Evolutionary conservation across 1,284 basidiomycete species (phyloP).

Genomic region (Cystodermella granulosa): DNA sequence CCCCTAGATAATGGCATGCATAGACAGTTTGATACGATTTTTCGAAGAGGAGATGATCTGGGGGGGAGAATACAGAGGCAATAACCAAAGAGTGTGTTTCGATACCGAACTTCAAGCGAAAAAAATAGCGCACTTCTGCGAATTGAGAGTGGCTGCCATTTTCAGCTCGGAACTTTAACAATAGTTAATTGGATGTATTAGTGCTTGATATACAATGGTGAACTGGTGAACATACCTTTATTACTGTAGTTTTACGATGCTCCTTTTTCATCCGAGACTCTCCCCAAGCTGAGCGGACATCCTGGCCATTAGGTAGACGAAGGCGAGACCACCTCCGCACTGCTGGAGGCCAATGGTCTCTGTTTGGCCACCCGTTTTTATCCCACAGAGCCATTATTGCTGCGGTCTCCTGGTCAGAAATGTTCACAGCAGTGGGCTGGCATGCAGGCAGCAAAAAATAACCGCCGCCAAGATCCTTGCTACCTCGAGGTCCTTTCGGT

Average conservation of each 20-base stretch:
- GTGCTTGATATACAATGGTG: background rate
- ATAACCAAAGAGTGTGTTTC: background rate
- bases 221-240: slow-evolving; percentile 15
- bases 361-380: background rate
- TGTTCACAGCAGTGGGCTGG: background rate
- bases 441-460: slow-evolving; percentile 1
- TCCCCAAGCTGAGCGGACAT: slow-evolving; percentile 8
- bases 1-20: slow-evolving; percentile 3
- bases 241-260: slow-evolving; percentile 6
- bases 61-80: background rate
- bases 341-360: background rate
- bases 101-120: background rate
- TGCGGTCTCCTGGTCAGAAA: background rate
- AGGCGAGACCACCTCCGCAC: slow-evolving; percentile 8
- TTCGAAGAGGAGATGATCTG: background rate
- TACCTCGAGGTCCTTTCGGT: background rate
- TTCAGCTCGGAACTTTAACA: too few relatives aligned
- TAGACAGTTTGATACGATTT: slow-evolving; percentile 4
- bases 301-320: slow-evolving; percentile 12
- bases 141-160: background rate
- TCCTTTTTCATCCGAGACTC: slow-evolving; percentile 3
- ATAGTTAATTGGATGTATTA: background rate
- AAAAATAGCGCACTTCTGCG: slow-evolving; percentile 5
- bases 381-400: background rate
- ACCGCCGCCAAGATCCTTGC: background rate